These are phyloP conservation scores for Leishmania braziliensis DNA, from an alignment of 208 protist genomes.

Conservation along the genomic window DNA sequence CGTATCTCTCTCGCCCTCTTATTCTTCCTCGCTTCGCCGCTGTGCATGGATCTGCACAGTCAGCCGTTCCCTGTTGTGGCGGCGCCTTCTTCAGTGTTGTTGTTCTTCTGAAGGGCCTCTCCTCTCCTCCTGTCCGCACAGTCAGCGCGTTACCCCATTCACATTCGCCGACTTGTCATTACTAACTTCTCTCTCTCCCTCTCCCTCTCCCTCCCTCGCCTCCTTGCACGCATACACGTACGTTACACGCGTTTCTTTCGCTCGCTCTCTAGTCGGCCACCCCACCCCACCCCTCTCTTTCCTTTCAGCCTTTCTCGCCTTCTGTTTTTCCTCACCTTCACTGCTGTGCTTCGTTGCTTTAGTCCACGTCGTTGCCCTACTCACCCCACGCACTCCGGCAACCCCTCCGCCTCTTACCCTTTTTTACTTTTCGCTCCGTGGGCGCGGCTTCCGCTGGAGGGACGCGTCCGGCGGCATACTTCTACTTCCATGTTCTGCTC, in stretches of 20 bases:
- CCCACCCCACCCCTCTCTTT: too few species aligned
- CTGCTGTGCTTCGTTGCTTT: too few species aligned
- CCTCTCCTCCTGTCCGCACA: not conserved
- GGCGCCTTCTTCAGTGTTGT: not conserved
- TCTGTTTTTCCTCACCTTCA: too few species aligned
- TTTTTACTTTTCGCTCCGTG: not conserved
- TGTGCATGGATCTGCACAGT: not conserved
- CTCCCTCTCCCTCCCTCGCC: too few species aligned
- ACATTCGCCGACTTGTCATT: not conserved
- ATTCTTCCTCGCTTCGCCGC: not conserved
- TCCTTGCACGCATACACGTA: too few species aligned
- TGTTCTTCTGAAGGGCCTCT: not conserved
- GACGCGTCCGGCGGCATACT: not conserved
- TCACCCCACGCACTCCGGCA: too few species aligned
- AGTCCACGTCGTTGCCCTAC: too few species aligned
- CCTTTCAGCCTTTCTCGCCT: too few species aligned
- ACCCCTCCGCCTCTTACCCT: too few species aligned
- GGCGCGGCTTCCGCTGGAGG: not conserved
- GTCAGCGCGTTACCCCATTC: not conserved
- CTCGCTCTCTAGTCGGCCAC: too few species aligned
- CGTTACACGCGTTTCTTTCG: too few species aligned
- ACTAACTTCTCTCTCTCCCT: too few species aligned
- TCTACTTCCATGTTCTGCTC: not conserved
- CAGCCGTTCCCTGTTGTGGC: not conserved
- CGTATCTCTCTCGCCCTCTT: not conserved